Evolutionary conservation across 306 rosid species (phyloP).

Genomic region (Sechiopsis laciniata): DNA sequence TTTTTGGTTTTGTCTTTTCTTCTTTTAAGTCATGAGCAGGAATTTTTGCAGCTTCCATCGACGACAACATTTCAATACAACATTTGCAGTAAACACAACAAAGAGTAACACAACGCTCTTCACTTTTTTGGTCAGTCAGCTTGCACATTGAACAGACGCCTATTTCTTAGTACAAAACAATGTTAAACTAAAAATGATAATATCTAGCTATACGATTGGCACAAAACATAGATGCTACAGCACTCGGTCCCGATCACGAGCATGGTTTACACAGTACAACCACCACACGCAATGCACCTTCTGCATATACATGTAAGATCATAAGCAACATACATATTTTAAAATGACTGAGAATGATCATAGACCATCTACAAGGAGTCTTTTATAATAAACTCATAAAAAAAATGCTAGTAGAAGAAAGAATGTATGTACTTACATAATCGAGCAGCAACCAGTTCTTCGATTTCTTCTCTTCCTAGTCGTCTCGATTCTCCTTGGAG

Average conservation of each 20-base stretch:
- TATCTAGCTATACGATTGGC: neutral
- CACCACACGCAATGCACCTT: constrained; percentile 79
- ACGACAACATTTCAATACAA: neutral
- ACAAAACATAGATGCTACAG: no score
- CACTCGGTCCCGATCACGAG: neutral
- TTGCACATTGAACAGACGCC: neutral
- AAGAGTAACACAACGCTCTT: neutral
- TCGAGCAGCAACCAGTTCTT: constrained; percentile 64
- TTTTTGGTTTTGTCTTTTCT: neutral
- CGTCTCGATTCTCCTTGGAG: constrained; percentile 84
- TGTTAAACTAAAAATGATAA: neutral
- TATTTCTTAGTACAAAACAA: constrained; percentile 10
- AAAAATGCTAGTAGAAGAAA: neutral
- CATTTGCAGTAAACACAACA: neutral
- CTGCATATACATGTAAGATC: constrained; percentile 2
- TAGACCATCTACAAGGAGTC: neutral
- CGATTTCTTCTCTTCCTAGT: constrained; percentile 60
- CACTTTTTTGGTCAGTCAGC: constrained; percentile 2
- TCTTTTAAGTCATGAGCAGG: neutral
- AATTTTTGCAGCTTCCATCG: neutral
- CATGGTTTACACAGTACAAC: constrained; percentile 40
- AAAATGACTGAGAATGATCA: neutral
- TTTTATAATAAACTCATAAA: neutral
- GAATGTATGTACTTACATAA: constrained; percentile 58
- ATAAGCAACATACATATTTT: neutral